Evolutionary conservation across 108 stramenopile species (phyloP), one percentile per base, ranked within the genome.

Genomic region (Nannochloropsis granulata): DNA sequence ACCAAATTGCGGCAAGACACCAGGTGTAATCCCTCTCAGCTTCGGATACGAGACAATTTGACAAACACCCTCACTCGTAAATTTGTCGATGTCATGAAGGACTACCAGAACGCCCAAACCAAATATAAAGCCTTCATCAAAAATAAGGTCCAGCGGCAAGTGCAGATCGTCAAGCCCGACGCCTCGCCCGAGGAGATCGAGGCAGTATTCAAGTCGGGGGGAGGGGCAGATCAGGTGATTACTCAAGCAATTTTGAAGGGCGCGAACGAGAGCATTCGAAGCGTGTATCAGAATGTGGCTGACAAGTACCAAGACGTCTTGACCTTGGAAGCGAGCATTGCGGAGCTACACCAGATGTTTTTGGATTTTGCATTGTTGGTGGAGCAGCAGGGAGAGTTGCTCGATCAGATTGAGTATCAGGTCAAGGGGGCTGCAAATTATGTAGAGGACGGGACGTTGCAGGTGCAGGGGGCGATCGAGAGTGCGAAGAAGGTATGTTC

Each of bases 341-440:
- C 94, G 12, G 97, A 98, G 87, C 91, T 99, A 80, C 97, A 99
- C 91, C 97, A 98, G 90, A 99, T 99, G 98, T 99, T 99, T 90
- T 84, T 98, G 88, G 98, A 99, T 90, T 97, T 99, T 91, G 98
- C 98, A 12, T 89, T 98, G 45, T 87, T 99, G 83, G 96, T 96
- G n/a, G 98, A 99, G 84, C 96, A 96, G 87, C 98, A 99, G 88
- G 98, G 98, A 46, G 98, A 99, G 87, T 84, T 97, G 85, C 87
- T 99, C 45, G 97, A 99, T 88, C 97, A 97, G 85, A 99, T 99
- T 88, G 97, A 98, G 85, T 94, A 91, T 88, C 96, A 98, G 91
- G 88, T 99, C 42, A 93, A 94, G 78, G 84, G 90, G 10, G 97
- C 98, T 0, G 93, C 89, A 43, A 97, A 99, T 83, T 95, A 97